Evolutionary conservation across 106 monocot species (phyloP).

Genomic region (Posidonia australis): DNA sequence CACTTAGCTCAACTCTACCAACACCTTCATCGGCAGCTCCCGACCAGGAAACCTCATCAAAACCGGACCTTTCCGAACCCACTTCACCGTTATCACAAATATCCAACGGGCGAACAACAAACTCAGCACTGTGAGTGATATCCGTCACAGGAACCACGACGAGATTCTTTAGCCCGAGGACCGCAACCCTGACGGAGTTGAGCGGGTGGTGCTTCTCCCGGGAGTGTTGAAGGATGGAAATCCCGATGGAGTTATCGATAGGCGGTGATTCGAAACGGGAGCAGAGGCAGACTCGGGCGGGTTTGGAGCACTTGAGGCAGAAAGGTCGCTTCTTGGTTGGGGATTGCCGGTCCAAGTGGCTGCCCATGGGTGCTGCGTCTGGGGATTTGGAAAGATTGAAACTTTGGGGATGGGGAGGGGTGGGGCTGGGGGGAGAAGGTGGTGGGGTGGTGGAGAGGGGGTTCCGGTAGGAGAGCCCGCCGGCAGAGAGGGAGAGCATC

Average conservation of each 20-base stretch:
- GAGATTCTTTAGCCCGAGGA: conserved; percentile 51
- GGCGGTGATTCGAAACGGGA: conserved; percentile 51
- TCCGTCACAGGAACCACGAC: conserved; percentile 41
- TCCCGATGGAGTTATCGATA: conserved; percentile 45
- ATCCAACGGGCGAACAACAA: conserved; percentile 40
- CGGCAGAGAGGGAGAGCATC: background rate
- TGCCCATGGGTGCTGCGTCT: background rate
- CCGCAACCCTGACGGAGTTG: conserved; percentile 61
- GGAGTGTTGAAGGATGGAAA: conserved; percentile 72
- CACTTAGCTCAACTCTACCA: background rate
- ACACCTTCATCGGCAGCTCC: too few relatives aligned
- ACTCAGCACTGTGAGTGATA: conserved; percentile 38
- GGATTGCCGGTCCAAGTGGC: background rate
- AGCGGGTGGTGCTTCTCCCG: conserved; percentile 67
- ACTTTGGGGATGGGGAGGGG: too few relatives aligned
- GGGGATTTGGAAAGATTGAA: background rate
- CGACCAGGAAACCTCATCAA: background rate
- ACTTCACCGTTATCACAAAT: background rate
- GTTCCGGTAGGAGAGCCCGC: background rate
- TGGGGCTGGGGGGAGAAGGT: background rate
- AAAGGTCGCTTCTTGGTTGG: conserved; percentile 29
- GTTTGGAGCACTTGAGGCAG: conserved; percentile 63
- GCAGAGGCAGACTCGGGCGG: conserved; percentile 60
- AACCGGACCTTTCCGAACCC: background rate
- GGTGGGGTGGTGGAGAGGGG: background rate